Evolutionary conservation across 768 basidiomycete species (phyloP).

Genomic region (Lyophyllum shimeji): DNA sequence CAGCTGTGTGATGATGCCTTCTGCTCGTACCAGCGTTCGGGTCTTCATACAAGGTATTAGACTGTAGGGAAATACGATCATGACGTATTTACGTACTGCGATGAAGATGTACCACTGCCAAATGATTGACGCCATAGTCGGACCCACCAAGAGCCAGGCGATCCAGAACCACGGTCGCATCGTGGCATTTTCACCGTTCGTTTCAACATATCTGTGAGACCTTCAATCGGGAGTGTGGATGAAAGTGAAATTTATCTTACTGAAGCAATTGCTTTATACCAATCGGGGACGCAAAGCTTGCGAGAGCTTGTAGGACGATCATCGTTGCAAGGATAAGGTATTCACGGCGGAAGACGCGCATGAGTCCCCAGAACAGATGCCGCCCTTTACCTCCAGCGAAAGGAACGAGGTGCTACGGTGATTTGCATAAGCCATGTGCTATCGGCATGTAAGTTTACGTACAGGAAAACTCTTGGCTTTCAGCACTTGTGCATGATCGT

Average conservation of each 20-base stretch:
- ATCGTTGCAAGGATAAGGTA: conserved; percentile 28
- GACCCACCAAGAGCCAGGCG: conserved; percentile 46
- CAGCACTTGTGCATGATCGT: conserved; percentile 39
- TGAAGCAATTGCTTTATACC: conserved; percentile 41
- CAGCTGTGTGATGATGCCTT: conserved; percentile 43
- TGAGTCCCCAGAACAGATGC: conserved; percentile 48
- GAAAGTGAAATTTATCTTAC: conserved; percentile 20
- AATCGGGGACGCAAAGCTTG: conserved; percentile 35
- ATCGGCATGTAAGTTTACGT: conserved; percentile 4
- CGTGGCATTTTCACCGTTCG: conserved; percentile 41
- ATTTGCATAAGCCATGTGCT: neutral
- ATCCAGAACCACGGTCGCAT: conserved; percentile 76
- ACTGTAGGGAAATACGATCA: neutral
- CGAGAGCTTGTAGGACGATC: conserved; percentile 24
- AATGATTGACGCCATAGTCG: conserved; percentile 38
- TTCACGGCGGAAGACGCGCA: conserved; percentile 36
- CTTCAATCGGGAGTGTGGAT: neutral
- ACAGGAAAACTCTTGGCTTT: conserved; percentile 29
- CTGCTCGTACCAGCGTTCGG: conserved; percentile 44
- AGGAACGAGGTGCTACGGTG: conserved; percentile 35
- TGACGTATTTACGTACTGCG: conserved; percentile 28
- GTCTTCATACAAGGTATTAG: conserved; percentile 30
- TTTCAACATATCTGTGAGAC: conserved; percentile 53
- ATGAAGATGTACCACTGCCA: conserved; percentile 57
- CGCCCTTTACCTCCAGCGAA: conserved; percentile 36